phyloP scores from a whole-genome alignment of 2,329 filamentous ascomycete species.

The Penicillium sp. region DNA sequence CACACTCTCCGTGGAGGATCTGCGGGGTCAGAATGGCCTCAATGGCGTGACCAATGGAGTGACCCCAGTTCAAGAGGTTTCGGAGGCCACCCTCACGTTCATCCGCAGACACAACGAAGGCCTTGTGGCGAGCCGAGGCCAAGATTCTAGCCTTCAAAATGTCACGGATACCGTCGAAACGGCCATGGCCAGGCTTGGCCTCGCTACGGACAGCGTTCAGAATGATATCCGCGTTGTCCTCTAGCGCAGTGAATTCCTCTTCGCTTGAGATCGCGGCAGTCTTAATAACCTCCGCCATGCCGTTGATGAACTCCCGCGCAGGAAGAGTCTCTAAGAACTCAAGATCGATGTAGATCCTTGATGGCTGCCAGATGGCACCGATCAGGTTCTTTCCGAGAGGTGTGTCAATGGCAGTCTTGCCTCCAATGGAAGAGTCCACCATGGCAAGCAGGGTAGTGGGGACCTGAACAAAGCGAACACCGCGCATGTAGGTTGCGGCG shows the following conservation, averaged over 20 bases:
- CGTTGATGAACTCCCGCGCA: conserved; percentile 91
- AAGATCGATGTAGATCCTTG: conserved; percentile 91
- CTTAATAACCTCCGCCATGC: conserved; percentile 98
- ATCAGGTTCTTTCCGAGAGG: conserved; percentile 95
- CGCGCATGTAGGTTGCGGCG: conserved; percentile 97
- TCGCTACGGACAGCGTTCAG: conserved; percentile 68
- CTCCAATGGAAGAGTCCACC: conserved; percentile 98
- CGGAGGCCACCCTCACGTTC: conserved; percentile 91
- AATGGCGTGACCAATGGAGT: conserved; percentile 95
- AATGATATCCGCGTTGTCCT: conserved; percentile 76
- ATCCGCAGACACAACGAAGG: conserved; percentile 88
- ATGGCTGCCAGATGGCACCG: conserved; percentile 94
- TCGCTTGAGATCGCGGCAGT: conserved; percentile 96
- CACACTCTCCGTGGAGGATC: conserved; percentile 90
- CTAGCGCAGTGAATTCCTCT: conserved; percentile 77
- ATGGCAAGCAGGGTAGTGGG: conserved; percentile 92
- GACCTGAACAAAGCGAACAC: conserved; percentile 92
- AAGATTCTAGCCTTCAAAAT: conserved; percentile 78
- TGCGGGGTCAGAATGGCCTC: conserved; percentile 95
- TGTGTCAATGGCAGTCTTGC: conserved; percentile 97
- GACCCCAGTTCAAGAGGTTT: conserved; percentile 95
- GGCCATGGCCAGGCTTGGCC: conserved; percentile 53
- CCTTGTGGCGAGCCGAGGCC: conserved; percentile 90
- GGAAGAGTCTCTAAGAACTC: conserved; percentile 88
- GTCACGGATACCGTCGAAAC: conserved; percentile 69